A percentile compares a stretch with the other conserved stretches of the same genome.
Evolutionary conservation across 306 rosid genomes (phyloP).

Genomic region (Abrus precatorius): DNA sequence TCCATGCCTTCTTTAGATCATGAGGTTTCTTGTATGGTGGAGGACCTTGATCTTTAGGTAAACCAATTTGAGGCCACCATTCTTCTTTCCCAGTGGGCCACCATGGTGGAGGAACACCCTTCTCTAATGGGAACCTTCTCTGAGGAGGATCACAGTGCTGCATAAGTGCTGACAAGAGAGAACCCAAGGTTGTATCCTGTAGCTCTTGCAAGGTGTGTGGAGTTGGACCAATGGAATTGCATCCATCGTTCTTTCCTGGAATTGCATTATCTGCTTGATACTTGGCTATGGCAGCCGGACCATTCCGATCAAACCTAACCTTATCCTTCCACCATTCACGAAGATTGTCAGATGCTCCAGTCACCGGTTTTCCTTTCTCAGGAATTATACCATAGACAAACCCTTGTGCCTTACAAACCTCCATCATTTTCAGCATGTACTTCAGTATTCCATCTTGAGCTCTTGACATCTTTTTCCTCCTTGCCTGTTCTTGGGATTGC

Average conservation of each 20-base stretch:
- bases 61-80: slow-evolving; percentile 88
- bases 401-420: slow-evolving; percentile 91
- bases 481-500: slow-evolving; percentile 84
- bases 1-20: slow-evolving; percentile 91
- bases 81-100: slow-evolving; percentile 88
- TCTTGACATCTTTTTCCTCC: slow-evolving; percentile 92
- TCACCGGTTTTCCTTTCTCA: slow-evolving; percentile 88
- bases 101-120: slow-evolving; percentile 91
- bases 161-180: slow-evolving; percentile 87
- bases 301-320: slow-evolving; percentile 87
- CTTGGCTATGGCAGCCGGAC: slow-evolving; percentile 89
- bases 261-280: slow-evolving; percentile 73
- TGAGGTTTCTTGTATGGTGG: slow-evolving; percentile 98
- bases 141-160: slow-evolving; percentile 97
- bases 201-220: slow-evolving; percentile 87
- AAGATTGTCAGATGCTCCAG: slow-evolving; percentile 89
- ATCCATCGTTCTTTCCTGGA: slow-evolving; percentile 67
- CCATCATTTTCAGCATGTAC: slow-evolving; percentile 95
- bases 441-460: slow-evolving; percentile 91
- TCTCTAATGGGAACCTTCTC: slow-evolving; percentile 83
- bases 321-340: slow-evolving; percentile 97
- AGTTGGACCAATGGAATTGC: slow-evolving; percentile 68
- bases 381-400: slow-evolving; percentile 93
- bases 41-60: slow-evolving; percentile 78
- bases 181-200: slow-evolving; percentile 87